Conservation (phyloP, 345 rosid genomes). For the Eucalyptus marginata region DNA sequence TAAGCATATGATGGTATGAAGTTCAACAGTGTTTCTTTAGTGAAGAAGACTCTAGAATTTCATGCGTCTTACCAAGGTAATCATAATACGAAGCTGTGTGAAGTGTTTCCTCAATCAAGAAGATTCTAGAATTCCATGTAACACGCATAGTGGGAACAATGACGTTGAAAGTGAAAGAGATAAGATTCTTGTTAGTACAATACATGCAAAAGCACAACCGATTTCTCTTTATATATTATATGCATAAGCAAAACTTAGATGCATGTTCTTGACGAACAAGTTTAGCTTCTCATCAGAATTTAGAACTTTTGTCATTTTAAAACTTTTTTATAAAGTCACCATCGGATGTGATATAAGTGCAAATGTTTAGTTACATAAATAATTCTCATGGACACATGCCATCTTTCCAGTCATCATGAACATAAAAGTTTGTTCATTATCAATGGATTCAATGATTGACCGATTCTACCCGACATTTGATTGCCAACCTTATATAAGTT, state of each 20-base stretch:
- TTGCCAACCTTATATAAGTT: not conserved
- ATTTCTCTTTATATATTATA: not conserved
- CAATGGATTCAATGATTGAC: not conserved
- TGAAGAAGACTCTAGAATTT: not conserved
- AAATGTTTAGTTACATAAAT: not conserved
- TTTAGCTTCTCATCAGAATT: not conserved
- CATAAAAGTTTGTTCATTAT: not conserved
- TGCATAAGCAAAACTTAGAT: not conserved
- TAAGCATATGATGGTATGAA: not conserved
- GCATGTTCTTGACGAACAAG: not conserved
- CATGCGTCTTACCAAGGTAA: not conserved
- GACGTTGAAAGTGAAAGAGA: not conserved
- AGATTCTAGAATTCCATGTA: not conserved
- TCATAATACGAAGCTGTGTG: not conserved
- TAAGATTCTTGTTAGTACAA: not conserved
- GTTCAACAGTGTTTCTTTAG: not conserved
- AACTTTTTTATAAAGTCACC: not conserved
- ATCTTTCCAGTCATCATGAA: not conserved
- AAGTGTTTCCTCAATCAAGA: not conserved
- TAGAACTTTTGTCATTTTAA: not conserved
- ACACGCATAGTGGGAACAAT: not conserved
- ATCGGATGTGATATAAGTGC: not conserved
- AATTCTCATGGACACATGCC: not conserved
- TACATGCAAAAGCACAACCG: not conserved
- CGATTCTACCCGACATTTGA: not conserved